Percentiles rank a stretch among this genome's conserved stretches.
Conservation (phyloP, 495 filamentous ascomycete genomes). For the Penicillium malachiteum region DNA sequence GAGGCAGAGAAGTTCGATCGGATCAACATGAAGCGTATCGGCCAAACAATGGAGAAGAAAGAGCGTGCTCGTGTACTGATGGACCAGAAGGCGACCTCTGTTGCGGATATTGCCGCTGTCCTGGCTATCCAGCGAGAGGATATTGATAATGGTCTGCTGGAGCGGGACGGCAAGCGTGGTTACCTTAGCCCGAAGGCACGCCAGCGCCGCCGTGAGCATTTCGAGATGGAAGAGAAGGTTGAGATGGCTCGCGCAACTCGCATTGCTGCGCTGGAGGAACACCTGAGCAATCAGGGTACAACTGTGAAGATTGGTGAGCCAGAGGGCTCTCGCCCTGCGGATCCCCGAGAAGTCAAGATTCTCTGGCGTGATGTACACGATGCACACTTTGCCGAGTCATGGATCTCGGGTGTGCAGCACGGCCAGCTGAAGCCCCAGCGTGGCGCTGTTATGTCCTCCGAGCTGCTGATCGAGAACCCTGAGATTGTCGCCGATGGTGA, state of each 20-base stretch:
- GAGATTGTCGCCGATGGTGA: conserved; percentile 43
- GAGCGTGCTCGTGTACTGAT: conserved; percentile 65
- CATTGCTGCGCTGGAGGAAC: conserved; percentile 30
- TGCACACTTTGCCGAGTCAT: conserved; percentile 61
- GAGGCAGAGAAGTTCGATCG: conserved; percentile 43
- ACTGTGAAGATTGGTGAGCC: conserved; percentile 32
- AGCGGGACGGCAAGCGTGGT: neutral
- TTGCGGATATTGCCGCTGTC: conserved; percentile 85
- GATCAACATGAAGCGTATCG: conserved; percentile 42
- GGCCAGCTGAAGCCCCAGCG: conserved; percentile 41
- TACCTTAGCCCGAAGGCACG: conserved; percentile 26
- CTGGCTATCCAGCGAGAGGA: conserved; percentile 54
- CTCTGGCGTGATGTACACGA: conserved; percentile 70
- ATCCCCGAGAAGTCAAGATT: conserved; percentile 48
- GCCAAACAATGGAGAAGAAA: conserved; percentile 49
- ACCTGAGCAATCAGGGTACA: conserved; percentile 24
- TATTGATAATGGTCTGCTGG: conserved; percentile 3
- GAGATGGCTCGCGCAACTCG: conserved; percentile 20
- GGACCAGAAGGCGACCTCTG: conserved; percentile 83
- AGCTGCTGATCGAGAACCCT: conserved; percentile 24
- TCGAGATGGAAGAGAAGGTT: conserved; percentile 30
- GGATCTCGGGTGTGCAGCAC: conserved; percentile 71
- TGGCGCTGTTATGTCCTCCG: conserved; percentile 37
- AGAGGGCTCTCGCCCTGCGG: conserved; percentile 28
- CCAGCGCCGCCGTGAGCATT: conserved; percentile 31